These are phyloP conservation scores for Alternaria sp. DNA, from an alignment of 2,329 filamentous ascomycete genomes.

Conservation along the genomic window DNA sequence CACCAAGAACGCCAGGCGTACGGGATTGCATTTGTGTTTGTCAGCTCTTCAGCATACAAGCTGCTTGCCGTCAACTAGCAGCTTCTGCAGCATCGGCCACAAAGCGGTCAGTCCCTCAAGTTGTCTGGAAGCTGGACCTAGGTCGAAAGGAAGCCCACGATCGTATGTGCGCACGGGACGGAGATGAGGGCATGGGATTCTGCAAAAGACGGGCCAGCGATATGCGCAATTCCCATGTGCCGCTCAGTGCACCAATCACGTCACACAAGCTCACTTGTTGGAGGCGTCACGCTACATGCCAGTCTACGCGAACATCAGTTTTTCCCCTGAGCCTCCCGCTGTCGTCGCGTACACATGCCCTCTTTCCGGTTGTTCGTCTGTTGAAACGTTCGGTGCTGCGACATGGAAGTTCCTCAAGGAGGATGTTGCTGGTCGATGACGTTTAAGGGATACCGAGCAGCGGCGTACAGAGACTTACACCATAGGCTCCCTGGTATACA, in stretches of 20 bases:
- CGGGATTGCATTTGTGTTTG: background rate
- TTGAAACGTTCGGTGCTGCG: background rate
- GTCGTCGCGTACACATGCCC: conserved; percentile 1
- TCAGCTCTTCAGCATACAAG: background rate
- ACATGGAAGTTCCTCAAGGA: background rate
- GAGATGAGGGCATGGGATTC: conserved; percentile 14
- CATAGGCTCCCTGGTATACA: background rate
- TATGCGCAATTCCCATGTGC: background rate
- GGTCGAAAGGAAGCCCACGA: background rate
- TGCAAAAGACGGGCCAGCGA: background rate
- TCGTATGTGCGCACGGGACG: conserved; percentile 7
- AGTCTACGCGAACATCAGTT: background rate
- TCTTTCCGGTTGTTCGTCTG: background rate
- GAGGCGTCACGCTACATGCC: conserved; percentile 5
- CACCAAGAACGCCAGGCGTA: background rate
- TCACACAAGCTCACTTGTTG: background rate
- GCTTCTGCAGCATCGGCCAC: conserved; percentile 1
- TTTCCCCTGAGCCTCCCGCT: conserved; percentile 6
- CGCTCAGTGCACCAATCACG: conserved; percentile 3
- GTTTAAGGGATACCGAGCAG: background rate
- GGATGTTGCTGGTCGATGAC: background rate
- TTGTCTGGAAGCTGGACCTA: background rate
- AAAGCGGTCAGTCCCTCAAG: background rate
- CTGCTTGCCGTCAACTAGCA: background rate
- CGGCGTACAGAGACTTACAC: background rate